Base-by-base conservation (phyloP, 2,329 filamentous ascomycete species). In the Stachybotrys chartarum region DNA sequence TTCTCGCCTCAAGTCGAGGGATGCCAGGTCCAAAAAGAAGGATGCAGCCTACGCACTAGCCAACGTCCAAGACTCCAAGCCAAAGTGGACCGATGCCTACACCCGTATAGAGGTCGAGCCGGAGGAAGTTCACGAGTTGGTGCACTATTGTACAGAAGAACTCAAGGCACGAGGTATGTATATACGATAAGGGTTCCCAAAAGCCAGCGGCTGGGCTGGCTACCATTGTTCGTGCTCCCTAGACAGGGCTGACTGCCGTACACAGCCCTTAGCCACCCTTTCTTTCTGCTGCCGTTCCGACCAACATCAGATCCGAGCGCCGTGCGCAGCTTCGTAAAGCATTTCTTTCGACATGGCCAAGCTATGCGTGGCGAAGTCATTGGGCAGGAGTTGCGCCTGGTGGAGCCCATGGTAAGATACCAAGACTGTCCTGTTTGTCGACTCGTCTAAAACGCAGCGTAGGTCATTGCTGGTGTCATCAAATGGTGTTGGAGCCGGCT, bases 401-500 rank as follows among this genome's bases (percentile, higher is more conserved):
- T 89, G 30, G 93, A 97, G 72, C 91, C 93, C 57, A 91, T 96
- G 87, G 93, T 97, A 79, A 61, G 84, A 14, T n/a, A 65, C 24
- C 16, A 5, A 14, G 35, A 24, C 35, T 30, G 16, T n/a, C 30
- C 44, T 50, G 8, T 18, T 24, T 17, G 7, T 18, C 44, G 51
- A 24, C 14, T 50, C 31, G 44, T 51, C 72, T 64, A 72, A 63
- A 53, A 52, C 51, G 42, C 18, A 50, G 24, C 45, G 32, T 59
- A 96, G 91, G 91, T 96, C 55, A 82, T 99, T 54, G 92, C 91
- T 60, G 94, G 92, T 64, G 91, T 97, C 47, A 80, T 94, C 61
- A 99, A 97, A 77, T 99, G 94, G 94, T 97, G 93, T 72, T 99
- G 94, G 94, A 92, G 90, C 70, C 85, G 94, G 73, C 78, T 99